A percentile compares a stretch with the other conserved stretches of the same genome.
phyloP scores from a whole-genome alignment of 1,284 basidiomycete genomes.

The Dichomitus squalens region DNA sequence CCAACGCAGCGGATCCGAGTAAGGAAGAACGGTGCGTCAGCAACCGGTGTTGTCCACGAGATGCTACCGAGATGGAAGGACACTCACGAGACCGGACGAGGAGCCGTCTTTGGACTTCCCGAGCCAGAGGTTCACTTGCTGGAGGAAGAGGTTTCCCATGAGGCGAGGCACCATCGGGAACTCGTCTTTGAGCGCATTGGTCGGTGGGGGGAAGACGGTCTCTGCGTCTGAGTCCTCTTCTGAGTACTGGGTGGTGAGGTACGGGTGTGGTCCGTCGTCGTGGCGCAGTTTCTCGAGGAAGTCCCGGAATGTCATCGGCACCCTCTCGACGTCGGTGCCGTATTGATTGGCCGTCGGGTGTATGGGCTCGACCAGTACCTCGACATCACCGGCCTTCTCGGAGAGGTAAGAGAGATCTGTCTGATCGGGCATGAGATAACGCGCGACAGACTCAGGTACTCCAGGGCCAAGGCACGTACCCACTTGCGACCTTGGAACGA shows the following conservation, averaged over 20 bases:
- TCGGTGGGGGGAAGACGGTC: conserved; percentile 35
- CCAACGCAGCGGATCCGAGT: background rate
- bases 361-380: conserved; percentile 36
- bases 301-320: conserved; percentile 30
- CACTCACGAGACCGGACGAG: conserved; percentile 34
- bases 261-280: conserved; percentile 28
- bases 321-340: conserved; percentile 33
- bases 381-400: conserved; percentile 29
- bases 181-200: conserved; percentile 32
- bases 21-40: background rate
- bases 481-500: conserved; percentile 31
- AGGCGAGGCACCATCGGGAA: conserved; percentile 34
- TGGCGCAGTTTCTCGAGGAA: conserved; percentile 27
- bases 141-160: conserved; percentile 35
- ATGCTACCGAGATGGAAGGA: background rate
- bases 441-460: background rate
- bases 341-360: conserved; percentile 31
- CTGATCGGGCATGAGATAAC: conserved; percentile 2
- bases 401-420: conserved; percentile 31
- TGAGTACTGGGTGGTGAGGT: conserved; percentile 38
- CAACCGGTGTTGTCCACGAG: background rate
- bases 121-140: conserved; percentile 39
- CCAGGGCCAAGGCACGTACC: conserved; percentile 22
- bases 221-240: conserved; percentile 31
- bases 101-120: conserved; percentile 34